Evolutionary conservation across 2,329 filamentous ascomycete species (phyloP).

Genomic region (Phaeomoniella chlamydospora): DNA sequence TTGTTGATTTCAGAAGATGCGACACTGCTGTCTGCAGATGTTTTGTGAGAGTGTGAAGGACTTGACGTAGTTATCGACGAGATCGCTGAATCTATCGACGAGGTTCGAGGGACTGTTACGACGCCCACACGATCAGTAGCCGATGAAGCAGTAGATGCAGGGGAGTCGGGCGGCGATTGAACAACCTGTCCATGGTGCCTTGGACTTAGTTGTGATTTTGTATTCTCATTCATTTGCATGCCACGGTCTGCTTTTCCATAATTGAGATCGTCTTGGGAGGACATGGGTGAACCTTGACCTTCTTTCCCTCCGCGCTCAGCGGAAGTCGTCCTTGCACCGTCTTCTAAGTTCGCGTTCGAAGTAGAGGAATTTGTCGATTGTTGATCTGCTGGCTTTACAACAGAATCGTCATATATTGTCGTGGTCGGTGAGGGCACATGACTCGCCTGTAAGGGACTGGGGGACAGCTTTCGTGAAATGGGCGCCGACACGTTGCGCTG

Average conservation of each 20-base stretch:
- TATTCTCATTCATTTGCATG: constrained; percentile 3
- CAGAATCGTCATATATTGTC: neutral
- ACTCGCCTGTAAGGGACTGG: constrained; percentile 17
- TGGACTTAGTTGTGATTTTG: constrained; percentile 1
- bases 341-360: too few species aligned
- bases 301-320: too few species aligned
- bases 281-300: too few species aligned
- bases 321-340: too few species aligned
- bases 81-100: constrained; percentile 87
- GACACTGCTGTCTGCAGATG: constrained; percentile 39
- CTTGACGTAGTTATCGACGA: constrained; percentile 49
- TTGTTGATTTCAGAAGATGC: constrained; percentile 61
- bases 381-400: neutral
- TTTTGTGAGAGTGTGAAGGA: constrained; percentile 43
- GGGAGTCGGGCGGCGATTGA: constrained; percentile 2
- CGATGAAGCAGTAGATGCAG: neutral
- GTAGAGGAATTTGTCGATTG: neutral
- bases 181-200: neutral
- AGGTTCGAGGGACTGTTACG: constrained; percentile 48
- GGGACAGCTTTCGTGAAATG: constrained; percentile 14
- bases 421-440: constrained; percentile 5
- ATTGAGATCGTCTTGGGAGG: too few species aligned
- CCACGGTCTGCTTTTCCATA: too few species aligned
- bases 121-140: neutral
- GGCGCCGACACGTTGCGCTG: constrained; percentile 11